Conservation (phyloP, 441 rosid species). For the Mallotus japonicus region DNA sequence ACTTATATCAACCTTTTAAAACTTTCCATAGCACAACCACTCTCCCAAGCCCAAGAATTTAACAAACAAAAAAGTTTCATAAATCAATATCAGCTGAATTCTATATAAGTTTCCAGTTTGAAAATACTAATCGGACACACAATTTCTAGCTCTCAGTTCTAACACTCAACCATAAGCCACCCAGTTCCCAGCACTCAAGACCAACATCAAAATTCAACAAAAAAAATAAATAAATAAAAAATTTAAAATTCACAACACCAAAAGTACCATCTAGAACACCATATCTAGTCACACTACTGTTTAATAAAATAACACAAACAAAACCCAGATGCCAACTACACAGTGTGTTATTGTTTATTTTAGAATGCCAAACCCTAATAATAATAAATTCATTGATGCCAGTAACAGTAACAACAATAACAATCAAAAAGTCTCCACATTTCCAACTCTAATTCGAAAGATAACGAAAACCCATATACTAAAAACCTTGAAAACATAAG, state of each 20-base stretch:
- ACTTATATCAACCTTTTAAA: background rate
- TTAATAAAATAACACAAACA: background rate
- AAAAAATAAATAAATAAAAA: background rate
- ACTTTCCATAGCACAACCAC: too few species aligned
- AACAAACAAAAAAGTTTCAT: too few species aligned
- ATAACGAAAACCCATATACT: background rate
- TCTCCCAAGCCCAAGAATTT: too few species aligned
- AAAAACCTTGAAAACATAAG: background rate
- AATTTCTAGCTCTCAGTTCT: background rate
- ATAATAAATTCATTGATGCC: background rate
- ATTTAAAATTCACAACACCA: background rate
- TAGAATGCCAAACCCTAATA: constrained; percentile 7
- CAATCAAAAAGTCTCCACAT: background rate
- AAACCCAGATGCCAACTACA: background rate
- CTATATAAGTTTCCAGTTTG: background rate
- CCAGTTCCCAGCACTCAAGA: background rate
- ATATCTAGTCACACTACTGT: background rate
- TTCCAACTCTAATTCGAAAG: background rate
- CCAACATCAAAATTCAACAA: background rate
- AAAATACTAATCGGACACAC: background rate
- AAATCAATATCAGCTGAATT: background rate
- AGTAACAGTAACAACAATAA: background rate
- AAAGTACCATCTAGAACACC: background rate
- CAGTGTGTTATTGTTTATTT: background rate
- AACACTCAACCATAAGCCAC: background rate